A percentile compares a stretch with the other conserved stretches of the same genome.
These are phyloP conservation scores for Phaffia australis DNA, from an alignment of 768 basidiomycete species.

Conservation along the genomic window DNA sequence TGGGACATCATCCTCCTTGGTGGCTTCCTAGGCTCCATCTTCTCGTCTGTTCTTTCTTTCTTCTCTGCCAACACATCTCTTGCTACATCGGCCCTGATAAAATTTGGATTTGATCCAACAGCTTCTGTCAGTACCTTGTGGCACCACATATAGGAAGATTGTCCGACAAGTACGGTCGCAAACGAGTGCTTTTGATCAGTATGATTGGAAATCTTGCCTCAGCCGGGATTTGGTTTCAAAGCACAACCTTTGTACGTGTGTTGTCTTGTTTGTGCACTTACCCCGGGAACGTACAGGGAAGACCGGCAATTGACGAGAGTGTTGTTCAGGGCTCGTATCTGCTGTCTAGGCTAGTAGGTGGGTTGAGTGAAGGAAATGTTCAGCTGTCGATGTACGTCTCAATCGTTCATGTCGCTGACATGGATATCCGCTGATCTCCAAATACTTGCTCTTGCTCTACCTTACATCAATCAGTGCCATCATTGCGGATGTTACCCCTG, in stretches of 20 bases:
- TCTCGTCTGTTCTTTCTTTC: constrained; percentile 8
- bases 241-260: constrained; percentile 61
- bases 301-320: neutral
- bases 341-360: constrained; percentile 81
- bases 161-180: constrained; percentile 83
- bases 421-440: neutral
- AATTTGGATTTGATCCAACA: constrained; percentile 25
- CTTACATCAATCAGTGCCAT: constrained; percentile 59
- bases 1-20: constrained; percentile 96
- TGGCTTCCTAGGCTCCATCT: constrained; percentile 24
- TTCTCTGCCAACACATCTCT: constrained; percentile 26
- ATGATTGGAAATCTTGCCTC: constrained; percentile 92
- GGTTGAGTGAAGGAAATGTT: constrained; percentile 92
- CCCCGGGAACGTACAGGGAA: neutral
- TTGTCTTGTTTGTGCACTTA: neutral
- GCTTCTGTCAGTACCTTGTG: constrained; percentile 51
- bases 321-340: constrained; percentile 53
- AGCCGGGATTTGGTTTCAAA: constrained; percentile 68
- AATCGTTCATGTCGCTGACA: constrained; percentile 2
- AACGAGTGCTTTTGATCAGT: constrained; percentile 63
- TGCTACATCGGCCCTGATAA: neutral
- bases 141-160: constrained; percentile 71
- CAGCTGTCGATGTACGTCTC: constrained; percentile 76
- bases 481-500: constrained; percentile 77
- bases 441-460: constrained; percentile 3